Base-by-base conservation (phyloP, 495 filamentous ascomycete genomes). In the Trichoderma parareesei region DNA sequence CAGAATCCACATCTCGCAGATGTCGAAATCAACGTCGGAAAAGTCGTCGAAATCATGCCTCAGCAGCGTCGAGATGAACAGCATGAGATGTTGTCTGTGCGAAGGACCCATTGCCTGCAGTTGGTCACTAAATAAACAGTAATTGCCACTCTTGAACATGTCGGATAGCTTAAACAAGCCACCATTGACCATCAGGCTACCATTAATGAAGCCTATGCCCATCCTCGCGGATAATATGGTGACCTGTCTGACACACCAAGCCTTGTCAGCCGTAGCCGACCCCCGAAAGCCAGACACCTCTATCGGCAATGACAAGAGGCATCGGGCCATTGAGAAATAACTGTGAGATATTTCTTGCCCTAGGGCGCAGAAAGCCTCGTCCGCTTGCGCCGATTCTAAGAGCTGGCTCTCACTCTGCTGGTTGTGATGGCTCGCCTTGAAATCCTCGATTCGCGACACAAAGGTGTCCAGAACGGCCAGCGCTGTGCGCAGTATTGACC, bases 341-440 rank as follows among this genome's bases (percentile, higher is more conserved):
- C 71, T 74, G 9, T 68, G 70, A 41, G 73, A 68, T 43, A 79
- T 62, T 53, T 73, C 74, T 35, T 75, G 74, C 38, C 79, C 73
- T 60, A 82, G 64, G 61, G 78, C 55, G 63, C 78, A 67, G 7
- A 80, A 71, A 10, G 79, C 78, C 64, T 81, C 78, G 38, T 81
- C 78, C 35, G 75, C 64, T 38, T 75, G 71, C 59, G 66, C 65
- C 10, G 77, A 69, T 59, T 78, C 72, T 20, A 67, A 18, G 27
- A 67, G 62, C 13, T 65, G 64, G 41, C 41, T 44, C 11, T 69
- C 64, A 4, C 60, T 64, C 2, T 70, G 66, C 27, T 75, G 71
- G 48, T 71, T 74, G 0, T 71, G 74, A 49, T 71, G 74, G 40
- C 75, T 67, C 18, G 73, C 69, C 61, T 75, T 70, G 20, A 73